Evolutionary conservation across 164 flowering plant species (phyloP), one percentile per base, ranked within the genome.

Genomic region (Warburgia ugandensis): DNA sequence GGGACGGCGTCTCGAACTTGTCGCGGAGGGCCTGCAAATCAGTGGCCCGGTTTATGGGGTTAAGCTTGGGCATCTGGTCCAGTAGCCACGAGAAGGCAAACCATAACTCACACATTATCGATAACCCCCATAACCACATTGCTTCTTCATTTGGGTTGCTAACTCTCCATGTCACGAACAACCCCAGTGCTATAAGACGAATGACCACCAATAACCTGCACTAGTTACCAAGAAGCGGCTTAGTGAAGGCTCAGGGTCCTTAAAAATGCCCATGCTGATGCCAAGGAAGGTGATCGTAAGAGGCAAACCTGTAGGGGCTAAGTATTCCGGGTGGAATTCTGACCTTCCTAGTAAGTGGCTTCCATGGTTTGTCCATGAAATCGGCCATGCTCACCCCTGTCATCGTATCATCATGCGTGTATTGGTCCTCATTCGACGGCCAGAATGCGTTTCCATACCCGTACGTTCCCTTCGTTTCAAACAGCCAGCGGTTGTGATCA

Each of bases 31-130:
- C 88, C 49, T 58, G 61, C n/a, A 87, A 77, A 47, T 87, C 96
- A 4, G 96, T 78, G 12, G 83, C 68, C 2, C 96, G 88, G 45
- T 83, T 83, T 21, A 88, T 39, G 10, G 96, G 96, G 57, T 74
- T 69, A 25, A 88, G 81, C 73, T 88, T 88, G 25, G 96, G 96
- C 1, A 84, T 53, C 52, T 83, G 91, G 38, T 88, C 94, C 31
- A 88, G 84, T 22, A 88, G 65, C 96, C 96, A 84, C 1, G 96
- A 83, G 67, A 88, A 76, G 38, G 89, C 82, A 49, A 88, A 88
- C 96, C 96, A 88, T 11, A 85, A 23, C 56, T 84, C 94, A 52
- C 96, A 88, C 21, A 83, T 83, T 0, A 83, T 62, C 6, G 96
- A 88, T 86, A 83, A 74, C 3, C 77, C 80, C 96, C 96, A 88